A percentile compares a stretch with the other conserved stretches of the same genome.
Conservation (phyloP, 2,329 filamentous ascomycete genomes). For the Colletotrichum magnum region DNA sequence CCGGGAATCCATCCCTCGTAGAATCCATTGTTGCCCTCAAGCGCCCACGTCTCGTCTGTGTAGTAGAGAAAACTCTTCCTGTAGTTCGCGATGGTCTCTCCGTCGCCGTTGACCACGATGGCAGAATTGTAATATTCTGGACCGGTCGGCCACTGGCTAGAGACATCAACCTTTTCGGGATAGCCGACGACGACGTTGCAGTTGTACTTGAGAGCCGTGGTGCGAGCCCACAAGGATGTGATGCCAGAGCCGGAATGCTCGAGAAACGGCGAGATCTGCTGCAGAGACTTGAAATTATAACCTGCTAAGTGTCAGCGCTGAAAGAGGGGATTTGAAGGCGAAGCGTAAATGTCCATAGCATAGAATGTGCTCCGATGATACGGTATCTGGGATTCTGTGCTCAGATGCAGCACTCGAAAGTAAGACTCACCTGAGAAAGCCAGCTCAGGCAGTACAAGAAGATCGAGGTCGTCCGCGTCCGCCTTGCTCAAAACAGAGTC, state of each 20-base stretch:
- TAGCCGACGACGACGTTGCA: slow-evolving; percentile 82
- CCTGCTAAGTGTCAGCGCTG: slow-evolving; percentile 57
- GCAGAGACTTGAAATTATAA: slow-evolving; percentile 82
- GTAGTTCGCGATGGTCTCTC: slow-evolving; percentile 73
- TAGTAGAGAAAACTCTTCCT: slow-evolving; percentile 71
- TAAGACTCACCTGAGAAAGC: slow-evolving; percentile 76
- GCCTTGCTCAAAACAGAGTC: slow-evolving; percentile 72
- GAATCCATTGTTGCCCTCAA: slow-evolving; percentile 65
- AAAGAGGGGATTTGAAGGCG: no score
- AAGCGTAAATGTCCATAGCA: no score
- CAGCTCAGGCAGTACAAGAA: slow-evolving; percentile 82
- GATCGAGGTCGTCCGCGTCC: slow-evolving; percentile 70
- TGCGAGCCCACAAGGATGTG: slow-evolving; percentile 79
- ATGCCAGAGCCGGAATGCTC: slow-evolving; percentile 77
- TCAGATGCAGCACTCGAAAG: no score
- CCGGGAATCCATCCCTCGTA: slow-evolving; percentile 56
- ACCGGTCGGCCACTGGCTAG: slow-evolving; percentile 62
- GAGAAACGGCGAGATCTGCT: slow-evolving; percentile 77
- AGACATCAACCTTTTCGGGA: slow-evolving; percentile 75
- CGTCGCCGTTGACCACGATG: slow-evolving; percentile 69
- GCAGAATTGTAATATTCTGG: slow-evolving; percentile 70
- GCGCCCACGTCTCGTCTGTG: slow-evolving; percentile 71
- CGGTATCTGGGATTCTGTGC: no score
- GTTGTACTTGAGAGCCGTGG: slow-evolving; percentile 74
- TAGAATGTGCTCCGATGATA: no score